Percentiles rank a stretch among this genome's conserved stretches.
Conservation (phyloP, 371 early-diverging fungal genomes). For the Mycotypha africana region DNA sequence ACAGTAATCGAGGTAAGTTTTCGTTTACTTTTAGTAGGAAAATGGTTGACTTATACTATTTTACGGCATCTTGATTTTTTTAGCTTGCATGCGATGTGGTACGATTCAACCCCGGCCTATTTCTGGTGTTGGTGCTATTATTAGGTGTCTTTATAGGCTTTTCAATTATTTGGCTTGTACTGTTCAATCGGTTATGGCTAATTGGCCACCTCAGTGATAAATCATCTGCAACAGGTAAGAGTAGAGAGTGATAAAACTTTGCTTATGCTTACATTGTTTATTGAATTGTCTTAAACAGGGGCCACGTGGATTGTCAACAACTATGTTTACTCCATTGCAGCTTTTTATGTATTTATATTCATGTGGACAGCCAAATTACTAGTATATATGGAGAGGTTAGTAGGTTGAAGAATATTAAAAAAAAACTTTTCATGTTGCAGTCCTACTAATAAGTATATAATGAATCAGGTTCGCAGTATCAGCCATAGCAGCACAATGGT, state of each 20-base stretch:
- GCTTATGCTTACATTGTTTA: too few species aligned
- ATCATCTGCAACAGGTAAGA: slow-evolving; percentile 10
- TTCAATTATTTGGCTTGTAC: slow-evolving; percentile 58
- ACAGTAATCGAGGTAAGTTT: slow-evolving; percentile 49
- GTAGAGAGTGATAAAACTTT: too few species aligned
- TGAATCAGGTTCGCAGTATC: slow-evolving; percentile 61
- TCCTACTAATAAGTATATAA: too few species aligned
- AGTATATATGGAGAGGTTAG: slow-evolving; percentile 62
- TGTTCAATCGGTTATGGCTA: slow-evolving; percentile 66
- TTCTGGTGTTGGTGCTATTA: slow-evolving; percentile 53
- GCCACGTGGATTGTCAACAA: slow-evolving; percentile 48
- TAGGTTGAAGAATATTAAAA: background rate
- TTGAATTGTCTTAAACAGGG: slow-evolving; percentile 10
- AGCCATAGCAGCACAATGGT: slow-evolving; percentile 76
- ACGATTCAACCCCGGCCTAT: slow-evolving; percentile 63
- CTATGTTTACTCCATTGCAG: slow-evolving; percentile 45
- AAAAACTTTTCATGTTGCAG: too few species aligned
- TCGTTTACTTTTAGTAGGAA: too few species aligned
- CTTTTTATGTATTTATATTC: slow-evolving; percentile 62
- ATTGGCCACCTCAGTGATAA: slow-evolving; percentile 43
- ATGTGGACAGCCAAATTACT: slow-evolving; percentile 73
- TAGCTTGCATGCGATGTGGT: slow-evolving; percentile 74
- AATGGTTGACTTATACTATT: too few species aligned
- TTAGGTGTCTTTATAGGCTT: slow-evolving; percentile 54
- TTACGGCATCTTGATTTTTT: too few species aligned